These are phyloP conservation scores for Dothideomycetidae sp. DNA, from an alignment of 2,329 filamentous ascomycete species.

Conservation along the genomic window DNA sequence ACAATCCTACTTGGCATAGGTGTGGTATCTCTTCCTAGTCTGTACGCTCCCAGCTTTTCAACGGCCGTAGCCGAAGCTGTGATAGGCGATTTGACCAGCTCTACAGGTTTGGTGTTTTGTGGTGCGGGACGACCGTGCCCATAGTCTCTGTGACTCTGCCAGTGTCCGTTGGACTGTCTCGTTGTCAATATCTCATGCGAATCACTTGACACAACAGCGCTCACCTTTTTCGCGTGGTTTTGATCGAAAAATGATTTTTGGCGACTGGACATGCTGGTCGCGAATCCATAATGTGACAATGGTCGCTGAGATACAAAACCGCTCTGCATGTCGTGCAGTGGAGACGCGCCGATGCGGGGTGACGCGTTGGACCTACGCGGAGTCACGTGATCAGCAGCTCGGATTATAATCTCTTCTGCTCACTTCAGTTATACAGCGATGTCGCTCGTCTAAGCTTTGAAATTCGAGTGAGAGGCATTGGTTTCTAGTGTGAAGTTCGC, in stretches of 20 bases:
- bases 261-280: constrained; percentile 28
- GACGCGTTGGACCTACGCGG: too few species aligned
- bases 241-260: constrained; percentile 41
- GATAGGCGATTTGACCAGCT: constrained; percentile 27
- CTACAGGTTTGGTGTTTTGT: constrained; percentile 15
- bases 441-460: too few species aligned
- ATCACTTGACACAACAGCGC: too few species aligned
- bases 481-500: too few species aligned
- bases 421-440: too few species aligned
- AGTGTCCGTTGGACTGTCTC: constrained; percentile 13
- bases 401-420: too few species aligned
- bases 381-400: too few species aligned
- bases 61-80: constrained; percentile 39
- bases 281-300: too few species aligned
- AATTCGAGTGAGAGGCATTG: too few species aligned
- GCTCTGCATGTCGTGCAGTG: too few species aligned
- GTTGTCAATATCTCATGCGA: constrained; percentile 5
- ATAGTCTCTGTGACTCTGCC: constrained; percentile 13
- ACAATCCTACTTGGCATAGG: constrained; percentile 14
- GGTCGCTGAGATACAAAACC: neutral
- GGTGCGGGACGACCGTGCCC: constrained; percentile 14
- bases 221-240: constrained; percentile 28
- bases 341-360: too few species aligned
- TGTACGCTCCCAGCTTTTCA: constrained; percentile 41
- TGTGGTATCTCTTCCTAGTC: constrained; percentile 30